phyloP scores from a whole-genome alignment of 2,329 filamentous ascomycete genomes.

The Talaromyces sp. region DNA sequence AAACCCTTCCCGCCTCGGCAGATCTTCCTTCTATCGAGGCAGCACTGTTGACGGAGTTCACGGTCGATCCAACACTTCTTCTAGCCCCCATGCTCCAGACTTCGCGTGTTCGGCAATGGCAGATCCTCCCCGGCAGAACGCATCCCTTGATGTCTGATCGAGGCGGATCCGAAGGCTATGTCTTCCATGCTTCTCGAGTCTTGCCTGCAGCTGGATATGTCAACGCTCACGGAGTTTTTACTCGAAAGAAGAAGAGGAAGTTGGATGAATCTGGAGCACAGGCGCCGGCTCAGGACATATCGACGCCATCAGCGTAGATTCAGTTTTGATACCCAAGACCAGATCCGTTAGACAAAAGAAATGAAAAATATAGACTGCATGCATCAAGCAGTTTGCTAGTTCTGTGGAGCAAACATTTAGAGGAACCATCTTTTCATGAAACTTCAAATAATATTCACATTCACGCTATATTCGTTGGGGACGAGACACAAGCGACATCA shows the following conservation, averaged over 20 bases:
- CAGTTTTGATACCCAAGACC: neutral
- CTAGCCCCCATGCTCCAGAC: constrained; percentile 77
- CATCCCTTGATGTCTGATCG: constrained; percentile 89
- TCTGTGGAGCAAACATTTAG: neutral
- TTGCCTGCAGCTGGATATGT: constrained; percentile 73
- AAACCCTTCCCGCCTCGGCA: constrained; percentile 24
- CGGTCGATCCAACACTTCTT: constrained; percentile 77
- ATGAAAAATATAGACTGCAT: neutral
- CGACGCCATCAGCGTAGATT: neutral
- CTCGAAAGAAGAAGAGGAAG: constrained; percentile 62
- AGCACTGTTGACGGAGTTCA: constrained; percentile 60
- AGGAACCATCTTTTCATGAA: neutral
- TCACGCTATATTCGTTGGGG: constrained; percentile 1
- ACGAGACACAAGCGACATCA: constrained; percentile 4
- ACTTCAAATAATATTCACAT: constrained; percentile 7
- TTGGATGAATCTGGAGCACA: constrained; percentile 20
- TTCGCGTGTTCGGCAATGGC: constrained; percentile 72
- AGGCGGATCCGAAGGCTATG: constrained; percentile 82
- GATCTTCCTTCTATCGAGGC: constrained; percentile 14
- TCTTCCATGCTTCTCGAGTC: constrained; percentile 79
- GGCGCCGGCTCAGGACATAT: neutral
- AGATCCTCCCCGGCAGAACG: constrained; percentile 84
- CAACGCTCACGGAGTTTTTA: constrained; percentile 71
- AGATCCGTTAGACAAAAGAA: neutral
- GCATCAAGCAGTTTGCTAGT: neutral